These are phyloP conservation scores for Maudiozyma pseudohumilis DNA, from an alignment of 805 yeast species.

Conservation along the genomic window DNA sequence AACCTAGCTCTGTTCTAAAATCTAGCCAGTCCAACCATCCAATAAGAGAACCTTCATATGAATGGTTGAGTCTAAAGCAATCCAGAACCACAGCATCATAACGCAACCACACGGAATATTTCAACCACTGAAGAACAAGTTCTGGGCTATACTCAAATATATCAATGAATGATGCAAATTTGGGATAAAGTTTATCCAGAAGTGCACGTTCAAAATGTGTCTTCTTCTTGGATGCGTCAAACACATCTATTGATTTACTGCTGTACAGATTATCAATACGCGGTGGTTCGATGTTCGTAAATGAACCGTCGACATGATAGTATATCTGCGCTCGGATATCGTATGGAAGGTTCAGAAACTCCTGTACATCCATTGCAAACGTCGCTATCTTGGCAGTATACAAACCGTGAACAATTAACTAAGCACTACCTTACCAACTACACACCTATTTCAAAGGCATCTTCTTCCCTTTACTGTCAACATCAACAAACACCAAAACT, in stretches of 20 bases:
- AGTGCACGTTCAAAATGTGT: constrained; percentile 3
- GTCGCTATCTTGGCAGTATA: too few relatives aligned
- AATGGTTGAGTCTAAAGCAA: constrained; percentile 20
- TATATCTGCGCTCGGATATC: constrained; percentile 20
- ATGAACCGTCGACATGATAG: constrained; percentile 14
- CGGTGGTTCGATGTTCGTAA: constrained; percentile 6
- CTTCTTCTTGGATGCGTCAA: background rate
- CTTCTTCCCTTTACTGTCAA: too few relatives aligned
- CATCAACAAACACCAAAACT: too few relatives aligned
- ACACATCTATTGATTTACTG: background rate
- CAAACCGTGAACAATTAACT: too few relatives aligned
- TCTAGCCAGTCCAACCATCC: constrained; percentile 20
- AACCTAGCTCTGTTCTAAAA: constrained; percentile 11
- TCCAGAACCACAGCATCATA: constrained; percentile 26
- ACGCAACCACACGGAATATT: constrained; percentile 19
- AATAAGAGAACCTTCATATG: constrained; percentile 15
- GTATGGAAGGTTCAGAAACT: constrained; percentile 19
- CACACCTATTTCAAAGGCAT: too few relatives aligned
- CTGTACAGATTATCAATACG: constrained; percentile 1
- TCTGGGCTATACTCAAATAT: constrained; percentile 20
- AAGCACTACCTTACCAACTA: too few relatives aligned
- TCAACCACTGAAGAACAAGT: constrained; percentile 18
- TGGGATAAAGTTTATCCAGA: constrained; percentile 6
- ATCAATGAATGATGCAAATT: constrained; percentile 15
- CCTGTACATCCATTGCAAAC: constrained; percentile 7